Conservation (phyloP, 192 early-diverging fungal species). For the Polychytrium aggregatum region DNA sequence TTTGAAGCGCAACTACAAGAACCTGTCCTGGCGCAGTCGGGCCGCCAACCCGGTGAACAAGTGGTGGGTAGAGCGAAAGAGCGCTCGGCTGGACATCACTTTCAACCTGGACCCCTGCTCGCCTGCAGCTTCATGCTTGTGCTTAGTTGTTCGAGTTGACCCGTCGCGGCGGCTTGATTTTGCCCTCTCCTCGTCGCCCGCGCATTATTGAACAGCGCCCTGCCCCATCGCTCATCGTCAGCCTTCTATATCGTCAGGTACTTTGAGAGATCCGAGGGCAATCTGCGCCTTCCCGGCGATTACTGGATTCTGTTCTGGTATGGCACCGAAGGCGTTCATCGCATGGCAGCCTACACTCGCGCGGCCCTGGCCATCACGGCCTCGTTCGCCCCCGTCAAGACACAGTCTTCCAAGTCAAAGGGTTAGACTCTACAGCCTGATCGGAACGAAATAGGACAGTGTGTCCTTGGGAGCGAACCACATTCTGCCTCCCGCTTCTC, state of each 20-base stretch:
- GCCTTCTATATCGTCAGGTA: slow-evolving; percentile 36
- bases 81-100: too few relatives aligned
- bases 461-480: too few relatives aligned
- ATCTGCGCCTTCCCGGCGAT: slow-evolving; percentile 43
- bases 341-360: slow-evolving; percentile 33
- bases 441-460: too few relatives aligned
- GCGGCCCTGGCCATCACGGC: slow-evolving; percentile 43
- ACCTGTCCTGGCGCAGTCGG: slow-evolving; percentile 74
- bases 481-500: too few relatives aligned
- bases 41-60: slow-evolving; percentile 82
- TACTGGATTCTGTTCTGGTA: slow-evolving; percentile 90
- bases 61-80: too few relatives aligned
- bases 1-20: slow-evolving; percentile 55
- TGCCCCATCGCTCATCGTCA: background rate
- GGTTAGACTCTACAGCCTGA: too few relatives aligned
- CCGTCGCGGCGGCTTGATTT: too few relatives aligned
- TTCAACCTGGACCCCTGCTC: background rate
- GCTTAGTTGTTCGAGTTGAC: background rate
- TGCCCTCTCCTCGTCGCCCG: background rate
- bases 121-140: background rate
- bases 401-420: too few relatives aligned
- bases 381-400: slow-evolving; percentile 39
- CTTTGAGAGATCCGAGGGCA: slow-evolving; percentile 84
- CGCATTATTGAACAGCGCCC: background rate
- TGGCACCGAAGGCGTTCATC: slow-evolving; percentile 21